These are phyloP conservation scores for Mycena metata DNA, from an alignment of 768 basidiomycete species.

Conservation along the genomic window DNA sequence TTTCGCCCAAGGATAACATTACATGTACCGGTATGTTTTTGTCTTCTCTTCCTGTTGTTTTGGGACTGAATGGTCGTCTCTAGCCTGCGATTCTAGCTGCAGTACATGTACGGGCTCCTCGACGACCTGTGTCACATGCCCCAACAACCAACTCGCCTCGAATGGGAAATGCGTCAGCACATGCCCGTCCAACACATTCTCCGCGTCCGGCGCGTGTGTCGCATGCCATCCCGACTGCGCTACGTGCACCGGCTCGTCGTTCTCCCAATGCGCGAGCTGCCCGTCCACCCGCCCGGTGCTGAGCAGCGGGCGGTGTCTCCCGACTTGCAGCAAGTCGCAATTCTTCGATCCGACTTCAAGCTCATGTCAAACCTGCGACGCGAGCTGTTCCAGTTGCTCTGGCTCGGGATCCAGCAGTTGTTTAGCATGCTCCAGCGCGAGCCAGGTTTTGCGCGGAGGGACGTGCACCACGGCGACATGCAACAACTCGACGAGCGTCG, in stretches of 20 bases:
- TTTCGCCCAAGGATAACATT: constrained; percentile 77
- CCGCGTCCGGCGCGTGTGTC: constrained; percentile 74
- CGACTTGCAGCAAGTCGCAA: constrained; percentile 79
- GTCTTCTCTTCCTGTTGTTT: constrained; percentile 16
- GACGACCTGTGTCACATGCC: constrained; percentile 81
- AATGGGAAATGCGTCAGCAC: constrained; percentile 80
- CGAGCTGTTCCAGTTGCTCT: constrained; percentile 83
- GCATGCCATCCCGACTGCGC: constrained; percentile 90
- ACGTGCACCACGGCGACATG: constrained; percentile 76
- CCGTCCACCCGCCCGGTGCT: constrained; percentile 77
- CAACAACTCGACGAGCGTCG: constrained; percentile 63
- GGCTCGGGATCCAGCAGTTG: constrained; percentile 77
- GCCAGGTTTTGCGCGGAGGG: constrained; percentile 73
- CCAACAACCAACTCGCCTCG: constrained; percentile 74
- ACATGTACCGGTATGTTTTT: constrained; percentile 77
- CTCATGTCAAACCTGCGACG: constrained; percentile 79
- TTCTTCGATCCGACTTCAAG: constrained; percentile 77
- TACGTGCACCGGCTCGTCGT: constrained; percentile 82
- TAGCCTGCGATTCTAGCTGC: constrained; percentile 81
- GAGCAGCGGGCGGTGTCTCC: constrained; percentile 81
- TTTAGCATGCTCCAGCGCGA: constrained; percentile 78
- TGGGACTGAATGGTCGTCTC: neutral
- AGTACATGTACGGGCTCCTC: constrained; percentile 76
- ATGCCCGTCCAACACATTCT: constrained; percentile 82
- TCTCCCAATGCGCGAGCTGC: constrained; percentile 85